Evolutionary conservation across 2,329 filamentous ascomycete genomes (phyloP).

Genomic region (Aspergillus sp.): DNA sequence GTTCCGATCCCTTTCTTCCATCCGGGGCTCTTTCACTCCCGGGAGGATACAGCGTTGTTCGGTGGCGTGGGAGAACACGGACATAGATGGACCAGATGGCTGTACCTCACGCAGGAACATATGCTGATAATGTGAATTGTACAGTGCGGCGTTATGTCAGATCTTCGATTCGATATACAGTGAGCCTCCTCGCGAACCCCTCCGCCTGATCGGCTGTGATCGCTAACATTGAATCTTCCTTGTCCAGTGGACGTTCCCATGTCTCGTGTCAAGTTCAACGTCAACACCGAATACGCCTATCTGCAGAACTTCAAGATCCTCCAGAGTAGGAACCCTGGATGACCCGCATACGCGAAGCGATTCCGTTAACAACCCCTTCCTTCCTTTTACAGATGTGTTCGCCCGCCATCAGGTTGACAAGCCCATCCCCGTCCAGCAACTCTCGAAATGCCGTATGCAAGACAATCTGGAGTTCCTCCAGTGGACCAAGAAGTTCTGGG

Average conservation of each 20-base stretch:
- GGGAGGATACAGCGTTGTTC: neutral
- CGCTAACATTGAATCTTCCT: conserved; percentile 1
- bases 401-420: conserved; percentile 84
- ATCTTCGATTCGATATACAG: conserved; percentile 97
- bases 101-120: neutral
- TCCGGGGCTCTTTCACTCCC: neutral
- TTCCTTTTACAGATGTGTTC: conserved; percentile 62
- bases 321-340: conserved; percentile 67
- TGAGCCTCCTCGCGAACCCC: conserved; percentile 36
- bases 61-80: neutral
- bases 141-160: conserved; percentile 90
- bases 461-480: conserved; percentile 99
- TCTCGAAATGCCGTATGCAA: conserved; percentile 99
- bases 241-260: conserved; percentile 78
- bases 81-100: neutral
- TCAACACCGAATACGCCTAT: conserved; percentile 95
- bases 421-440: conserved; percentile 79
- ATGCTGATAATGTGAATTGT: conserved; percentile 12
- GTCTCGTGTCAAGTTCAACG: conserved; percentile 96
- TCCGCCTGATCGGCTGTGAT: neutral
- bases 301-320: conserved; percentile 98
- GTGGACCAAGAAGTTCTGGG: conserved; percentile 96
- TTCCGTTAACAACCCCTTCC: conserved; percentile 2
- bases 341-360: neutral
- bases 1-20: conserved; percentile 22